Percentiles rank a stretch among this genome's conserved stretches.
These are phyloP conservation scores for Cryptosporidium muris DNA, from an alignment of 169 alveolate species.

Conservation along the genomic window DNA sequence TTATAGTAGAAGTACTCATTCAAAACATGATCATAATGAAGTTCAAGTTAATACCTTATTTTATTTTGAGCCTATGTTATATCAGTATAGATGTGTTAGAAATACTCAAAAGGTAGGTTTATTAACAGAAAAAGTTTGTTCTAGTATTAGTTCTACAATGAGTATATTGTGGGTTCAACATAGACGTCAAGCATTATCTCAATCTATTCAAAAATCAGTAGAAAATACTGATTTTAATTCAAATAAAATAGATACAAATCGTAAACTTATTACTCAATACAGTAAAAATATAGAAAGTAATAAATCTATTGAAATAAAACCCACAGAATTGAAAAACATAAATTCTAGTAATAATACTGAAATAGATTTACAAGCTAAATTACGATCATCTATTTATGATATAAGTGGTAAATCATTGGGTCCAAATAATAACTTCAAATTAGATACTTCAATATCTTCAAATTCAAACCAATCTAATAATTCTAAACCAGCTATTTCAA, in stretches of 20 bases:
- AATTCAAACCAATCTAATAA: slow-evolving; percentile 29
- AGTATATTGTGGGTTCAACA: slow-evolving; percentile 66
- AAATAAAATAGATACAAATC: background rate
- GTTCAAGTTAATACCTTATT: slow-evolving; percentile 41
- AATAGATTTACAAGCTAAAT: background rate
- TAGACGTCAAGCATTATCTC: slow-evolving; percentile 46
- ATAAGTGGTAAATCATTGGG: background rate
- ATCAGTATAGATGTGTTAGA: slow-evolving; percentile 61
- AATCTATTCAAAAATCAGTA: slow-evolving; percentile 13
- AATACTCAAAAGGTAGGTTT: slow-evolving; percentile 67
- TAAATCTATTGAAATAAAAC: background rate
- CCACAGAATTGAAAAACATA: background rate
- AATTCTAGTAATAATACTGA: background rate
- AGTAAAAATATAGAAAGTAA: background rate
- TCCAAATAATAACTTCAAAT: too few species aligned
- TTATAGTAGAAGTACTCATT: background rate
- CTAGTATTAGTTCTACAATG: slow-evolving; percentile 69
- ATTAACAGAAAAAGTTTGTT: slow-evolving; percentile 54
- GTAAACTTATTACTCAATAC: background rate
- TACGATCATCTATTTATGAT: background rate
- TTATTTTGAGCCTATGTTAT: slow-evolving; percentile 57
- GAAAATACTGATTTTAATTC: background rate
- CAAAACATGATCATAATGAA: too few species aligned
- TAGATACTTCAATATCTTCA: too few species aligned
- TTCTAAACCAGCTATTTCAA: slow-evolving; percentile 6